Evolutionary conservation across 2,329 filamentous ascomycete species (phyloP).

Genomic region (Dryadomyces quercivorus): DNA sequence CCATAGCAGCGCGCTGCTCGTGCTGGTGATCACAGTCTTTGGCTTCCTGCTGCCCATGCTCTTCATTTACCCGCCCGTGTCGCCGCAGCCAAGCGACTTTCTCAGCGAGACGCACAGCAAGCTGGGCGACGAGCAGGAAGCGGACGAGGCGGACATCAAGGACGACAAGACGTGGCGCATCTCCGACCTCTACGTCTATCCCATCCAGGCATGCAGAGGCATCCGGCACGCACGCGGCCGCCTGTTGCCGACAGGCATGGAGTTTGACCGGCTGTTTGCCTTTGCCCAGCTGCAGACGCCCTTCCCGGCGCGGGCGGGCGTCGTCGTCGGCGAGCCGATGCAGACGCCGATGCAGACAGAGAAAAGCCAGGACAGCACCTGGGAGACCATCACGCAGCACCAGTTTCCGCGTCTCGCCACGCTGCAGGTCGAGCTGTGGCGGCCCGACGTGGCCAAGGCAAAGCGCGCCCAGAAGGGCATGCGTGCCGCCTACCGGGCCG

Average conservation of each 20-base stretch:
- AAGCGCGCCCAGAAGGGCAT: constrained; percentile 25
- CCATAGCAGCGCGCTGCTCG: constrained; percentile 14
- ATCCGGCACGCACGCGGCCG: constrained; percentile 57
- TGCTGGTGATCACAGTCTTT: constrained; percentile 30
- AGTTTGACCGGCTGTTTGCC: constrained; percentile 72
- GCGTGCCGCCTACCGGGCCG: constrained; percentile 8
- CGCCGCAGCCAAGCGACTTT: constrained; percentile 39
- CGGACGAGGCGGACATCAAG: constrained; percentile 18
- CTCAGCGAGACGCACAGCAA: constrained; percentile 41
- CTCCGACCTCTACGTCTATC: constrained; percentile 66
- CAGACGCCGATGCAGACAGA: constrained; percentile 23
- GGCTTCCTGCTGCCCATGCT: constrained; percentile 42
- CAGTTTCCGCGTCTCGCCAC: constrained; percentile 60
- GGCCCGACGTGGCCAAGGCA: constrained; percentile 48
- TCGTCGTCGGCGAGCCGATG: neutral
- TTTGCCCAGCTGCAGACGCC: constrained; percentile 56
- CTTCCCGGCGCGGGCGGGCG: constrained; percentile 27
- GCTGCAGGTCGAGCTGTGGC: constrained; percentile 55
- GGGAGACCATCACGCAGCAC: constrained; percentile 61
- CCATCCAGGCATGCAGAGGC: constrained; percentile 69
- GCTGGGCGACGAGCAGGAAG: constrained; percentile 26
- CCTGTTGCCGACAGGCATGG: constrained; percentile 56
- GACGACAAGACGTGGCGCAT: constrained; percentile 14
- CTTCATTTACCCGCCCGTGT: constrained; percentile 41
- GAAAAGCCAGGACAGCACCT: constrained; percentile 26